phyloP scores from a whole-genome alignment of 306 rosid species.

The Sicyos baderoa region DNA sequence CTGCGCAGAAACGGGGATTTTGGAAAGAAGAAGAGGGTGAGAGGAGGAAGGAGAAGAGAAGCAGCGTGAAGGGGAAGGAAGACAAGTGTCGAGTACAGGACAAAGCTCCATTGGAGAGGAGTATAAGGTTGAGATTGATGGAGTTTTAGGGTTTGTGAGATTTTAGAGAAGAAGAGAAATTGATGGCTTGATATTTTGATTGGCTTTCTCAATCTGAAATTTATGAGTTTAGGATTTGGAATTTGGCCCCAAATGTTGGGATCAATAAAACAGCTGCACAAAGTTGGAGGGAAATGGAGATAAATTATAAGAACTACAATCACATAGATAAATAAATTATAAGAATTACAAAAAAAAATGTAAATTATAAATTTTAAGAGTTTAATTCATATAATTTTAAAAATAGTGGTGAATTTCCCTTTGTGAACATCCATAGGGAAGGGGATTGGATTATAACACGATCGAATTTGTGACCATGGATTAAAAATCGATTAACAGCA shows the following conservation, averaged over 20 bases:
- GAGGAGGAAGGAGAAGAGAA: constrained; percentile 22
- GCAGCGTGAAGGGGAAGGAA: constrained; percentile 35
- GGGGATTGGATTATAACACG: too few species aligned
- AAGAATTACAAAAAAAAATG: too few species aligned
- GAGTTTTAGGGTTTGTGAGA: constrained; percentile 6
- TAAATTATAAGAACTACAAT: background rate
- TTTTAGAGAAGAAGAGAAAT: too few species aligned
- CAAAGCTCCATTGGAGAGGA: constrained; percentile 43
- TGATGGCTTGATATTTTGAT: constrained; percentile 8
- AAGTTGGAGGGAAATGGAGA: constrained; percentile 13
- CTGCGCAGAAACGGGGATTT: constrained; percentile 30
- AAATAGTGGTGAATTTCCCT: too few species aligned
- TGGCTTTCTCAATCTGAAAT: background rate
- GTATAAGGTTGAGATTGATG: background rate
- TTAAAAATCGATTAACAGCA: too few species aligned
- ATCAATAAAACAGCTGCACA: background rate
- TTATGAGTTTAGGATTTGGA: background rate
- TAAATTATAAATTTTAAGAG: too few species aligned
- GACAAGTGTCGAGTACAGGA: constrained; percentile 30
- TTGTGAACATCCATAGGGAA: too few species aligned
- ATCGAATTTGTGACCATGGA: too few species aligned
- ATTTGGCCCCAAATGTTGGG: background rate
- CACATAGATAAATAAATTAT: too few species aligned
- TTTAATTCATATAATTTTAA: too few species aligned
- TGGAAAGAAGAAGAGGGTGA: constrained; percentile 29